Percentiles rank a stretch among this genome's conserved stretches.
Evolutionary conservation across 352 stramenopile species (phyloP).

Genomic region (Globisporangium orthogonon): DNA sequence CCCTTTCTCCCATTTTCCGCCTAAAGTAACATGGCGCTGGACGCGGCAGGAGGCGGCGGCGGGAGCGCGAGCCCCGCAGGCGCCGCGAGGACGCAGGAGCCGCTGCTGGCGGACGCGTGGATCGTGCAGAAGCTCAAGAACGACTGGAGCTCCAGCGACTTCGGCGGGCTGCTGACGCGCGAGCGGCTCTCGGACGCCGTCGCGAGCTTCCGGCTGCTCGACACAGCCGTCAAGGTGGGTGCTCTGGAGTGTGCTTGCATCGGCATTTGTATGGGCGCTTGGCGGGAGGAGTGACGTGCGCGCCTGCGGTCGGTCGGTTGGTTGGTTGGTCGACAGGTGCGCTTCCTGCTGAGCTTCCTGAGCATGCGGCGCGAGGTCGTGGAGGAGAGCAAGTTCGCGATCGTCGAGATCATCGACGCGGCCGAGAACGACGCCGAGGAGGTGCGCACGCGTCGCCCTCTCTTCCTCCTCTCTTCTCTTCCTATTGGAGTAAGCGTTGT

Average conservation of each 20-base stretch:
- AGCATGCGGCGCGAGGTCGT: conserved; percentile 51
- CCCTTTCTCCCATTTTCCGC: too few relatives aligned
- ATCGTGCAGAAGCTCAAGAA: conserved; percentile 68
- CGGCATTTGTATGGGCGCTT: neutral
- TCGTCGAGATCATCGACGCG: conserved; percentile 41
- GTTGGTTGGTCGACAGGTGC: conserved; percentile 19
- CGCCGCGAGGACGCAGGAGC: conserved; percentile 8
- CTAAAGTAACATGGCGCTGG: neutral
- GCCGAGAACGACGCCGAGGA: conserved; percentile 60
- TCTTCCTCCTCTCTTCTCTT: neutral
- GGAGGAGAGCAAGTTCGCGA: conserved; percentile 37
- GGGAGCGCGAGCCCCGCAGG: neutral
- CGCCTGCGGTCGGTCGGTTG: neutral
- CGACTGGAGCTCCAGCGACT: conserved; percentile 71
- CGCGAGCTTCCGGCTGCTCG: conserved; percentile 47
- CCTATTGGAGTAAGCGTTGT: neutral
- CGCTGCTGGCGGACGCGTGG: conserved; percentile 46
- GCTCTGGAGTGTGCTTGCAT: neutral
- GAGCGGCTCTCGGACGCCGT: conserved; percentile 54
- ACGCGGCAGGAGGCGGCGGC: neutral
- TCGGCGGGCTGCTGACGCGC: conserved; percentile 50
- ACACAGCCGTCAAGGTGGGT: conserved; percentile 60
- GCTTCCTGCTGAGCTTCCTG: conserved; percentile 58
- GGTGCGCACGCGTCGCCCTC: conserved; percentile 11
- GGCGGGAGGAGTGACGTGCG: neutral